Conservation (phyloP, 805 yeast genomes). For the Wickerhamiella domercqiae region DNA sequence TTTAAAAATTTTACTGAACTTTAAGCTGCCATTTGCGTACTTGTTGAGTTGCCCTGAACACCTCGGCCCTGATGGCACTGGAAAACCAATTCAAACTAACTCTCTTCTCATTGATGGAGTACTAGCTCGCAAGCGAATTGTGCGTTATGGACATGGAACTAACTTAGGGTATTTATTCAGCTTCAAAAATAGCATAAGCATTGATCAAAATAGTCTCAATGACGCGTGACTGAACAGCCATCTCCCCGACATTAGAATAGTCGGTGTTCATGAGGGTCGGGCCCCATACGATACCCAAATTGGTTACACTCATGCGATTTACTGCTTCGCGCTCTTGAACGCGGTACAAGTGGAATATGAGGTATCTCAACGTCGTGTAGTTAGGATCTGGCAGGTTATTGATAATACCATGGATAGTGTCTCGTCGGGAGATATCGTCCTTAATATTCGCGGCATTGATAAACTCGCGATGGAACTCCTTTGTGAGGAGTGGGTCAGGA, state of each 20-base stretch:
- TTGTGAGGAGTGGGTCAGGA: slow-evolving; percentile 75
- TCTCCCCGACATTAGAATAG: slow-evolving; percentile 51
- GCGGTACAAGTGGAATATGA: slow-evolving; percentile 71
- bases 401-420: slow-evolving; percentile 68
- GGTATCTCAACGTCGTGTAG: slow-evolving; percentile 75
- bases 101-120: too few relatives aligned
- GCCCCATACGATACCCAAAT: slow-evolving; percentile 88
- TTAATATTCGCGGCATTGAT: slow-evolving; percentile 55
- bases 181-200: slow-evolving; percentile 68
- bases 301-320: slow-evolving; percentile 72
- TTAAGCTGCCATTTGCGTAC: too few relatives aligned
- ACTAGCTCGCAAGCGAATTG: not conserved
- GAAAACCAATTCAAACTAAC: too few relatives aligned
- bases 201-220: slow-evolving; percentile 73
- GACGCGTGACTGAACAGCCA: slow-evolving; percentile 59
- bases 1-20: too few relatives aligned
- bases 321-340: slow-evolving; percentile 45
- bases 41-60: too few relatives aligned
- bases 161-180: slow-evolving; percentile 26
- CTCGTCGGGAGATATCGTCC: slow-evolving; percentile 48
- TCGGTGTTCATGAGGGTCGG: slow-evolving; percentile 66
- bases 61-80: too few relatives aligned
- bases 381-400: slow-evolving; percentile 89
- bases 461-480: slow-evolving; percentile 44
- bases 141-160: not conserved